phyloP scores from a whole-genome alignment of 805 yeast genomes.

The Metschnikowia santaceciliae region DNA sequence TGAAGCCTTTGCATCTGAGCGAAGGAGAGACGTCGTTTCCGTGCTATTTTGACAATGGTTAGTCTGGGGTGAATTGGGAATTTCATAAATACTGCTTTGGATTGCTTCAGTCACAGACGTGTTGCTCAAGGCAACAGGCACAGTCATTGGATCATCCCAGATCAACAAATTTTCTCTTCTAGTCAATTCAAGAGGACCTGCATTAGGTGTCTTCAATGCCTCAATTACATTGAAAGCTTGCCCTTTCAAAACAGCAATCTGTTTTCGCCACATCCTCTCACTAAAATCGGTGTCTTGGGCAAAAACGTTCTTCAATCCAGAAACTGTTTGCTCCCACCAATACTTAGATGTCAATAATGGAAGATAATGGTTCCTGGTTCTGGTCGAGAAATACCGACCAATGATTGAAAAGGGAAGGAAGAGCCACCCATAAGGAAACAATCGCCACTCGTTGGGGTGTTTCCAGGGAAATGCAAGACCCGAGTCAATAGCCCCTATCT shows the following conservation, averaged over 20 bases:
- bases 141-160: constrained; percentile 58
- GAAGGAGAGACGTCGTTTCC: constrained; percentile 1
- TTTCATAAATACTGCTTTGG: constrained; percentile 23
- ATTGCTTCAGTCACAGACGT: constrained; percentile 41
- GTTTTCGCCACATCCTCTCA: constrained; percentile 62
- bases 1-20: neutral
- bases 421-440: constrained; percentile 77
- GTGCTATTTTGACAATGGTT: neutral
- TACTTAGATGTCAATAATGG: constrained; percentile 53
- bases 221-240: constrained; percentile 77
- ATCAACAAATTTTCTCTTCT: constrained; percentile 54
- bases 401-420: constrained; percentile 59
- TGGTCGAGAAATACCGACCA: constrained; percentile 61
- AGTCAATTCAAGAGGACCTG: constrained; percentile 66
- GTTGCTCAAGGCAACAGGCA: constrained; percentile 37
- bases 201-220: constrained; percentile 49
- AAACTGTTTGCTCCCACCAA: constrained; percentile 69
- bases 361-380: constrained; percentile 53
- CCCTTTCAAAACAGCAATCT: constrained; percentile 69
- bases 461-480: constrained; percentile 79
- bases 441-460: constrained; percentile 78
- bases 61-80: neutral
- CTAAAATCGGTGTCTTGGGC: constrained; percentile 58
- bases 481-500: constrained; percentile 71
- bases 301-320: constrained; percentile 45